Evolutionary conservation across 441 rosid genomes (phyloP), one percentile per base, ranked within the genome.

Genomic region (Kokia cookei): DNA sequence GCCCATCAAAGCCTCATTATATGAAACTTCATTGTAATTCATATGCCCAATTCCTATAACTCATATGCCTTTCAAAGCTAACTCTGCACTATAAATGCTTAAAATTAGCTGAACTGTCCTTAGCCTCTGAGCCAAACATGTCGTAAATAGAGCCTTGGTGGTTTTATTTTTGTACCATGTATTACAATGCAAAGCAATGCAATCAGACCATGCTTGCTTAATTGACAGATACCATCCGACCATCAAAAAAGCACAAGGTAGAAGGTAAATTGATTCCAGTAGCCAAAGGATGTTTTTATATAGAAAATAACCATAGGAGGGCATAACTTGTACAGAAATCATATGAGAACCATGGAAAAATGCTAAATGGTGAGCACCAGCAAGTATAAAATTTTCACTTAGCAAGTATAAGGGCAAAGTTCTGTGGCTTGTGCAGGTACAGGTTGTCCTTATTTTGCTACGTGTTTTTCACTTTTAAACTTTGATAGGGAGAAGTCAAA

Each of bases 121-220:
- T 53, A 63, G 43, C 45, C 40, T 40, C n/a, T 40, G 40, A 63
- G 67, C 22, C 19, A 45, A 35, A 19, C 15, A 64, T 42, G n/a
- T 42, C 14, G 51, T 22, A 65, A 42, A 42, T 65, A 42, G 51
- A 47, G 27, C 19, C 27, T 42, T 37, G 67, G n/a, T 17, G 67
- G 27, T 10, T 63, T 63, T 63, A 37, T 63, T 63, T 63, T 37
- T 37, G 42, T 37, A 37, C 48, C 48, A n/a, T n/a, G 26, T n/a
- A 37, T 17, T 3, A 37, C 24, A 63, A 63, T 37, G 26, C 47
- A 62, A 35, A 35, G 66, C 24, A 62, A 35, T 62, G 66, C 24
- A 63, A 63, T 63, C 67, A n/a, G 67, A 63, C 67, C 66, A 37
- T 63, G 45, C 67, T n/a, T 65, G 69, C 29, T 42, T 65, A 19